Evolutionary conservation across 2,329 filamentous ascomycete genomes (phyloP).

Genomic region (Emericellopsis cladophorae): DNA sequence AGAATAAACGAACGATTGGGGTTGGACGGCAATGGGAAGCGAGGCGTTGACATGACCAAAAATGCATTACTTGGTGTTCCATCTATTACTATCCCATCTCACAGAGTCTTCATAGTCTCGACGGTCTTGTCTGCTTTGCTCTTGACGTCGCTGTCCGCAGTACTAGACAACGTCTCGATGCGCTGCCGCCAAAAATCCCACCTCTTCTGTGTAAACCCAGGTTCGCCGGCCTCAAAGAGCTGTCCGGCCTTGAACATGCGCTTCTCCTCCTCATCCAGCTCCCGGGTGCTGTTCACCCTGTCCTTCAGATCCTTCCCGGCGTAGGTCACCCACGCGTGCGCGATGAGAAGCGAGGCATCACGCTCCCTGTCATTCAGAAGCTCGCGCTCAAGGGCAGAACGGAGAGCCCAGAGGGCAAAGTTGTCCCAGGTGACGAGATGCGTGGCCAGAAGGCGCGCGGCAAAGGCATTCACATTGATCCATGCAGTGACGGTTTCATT

Average conservation of each 20-base stretch:
- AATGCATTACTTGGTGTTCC: slow-evolving; percentile 1
- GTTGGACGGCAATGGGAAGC: not conserved
- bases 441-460: slow-evolving; percentile 15
- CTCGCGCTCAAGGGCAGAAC: slow-evolving; percentile 14
- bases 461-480: slow-evolving; percentile 19
- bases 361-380: slow-evolving; percentile 5
- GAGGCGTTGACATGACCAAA: slow-evolving; percentile 2
- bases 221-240: slow-evolving; percentile 7
- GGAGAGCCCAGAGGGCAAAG: slow-evolving; percentile 17
- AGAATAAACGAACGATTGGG: not conserved
- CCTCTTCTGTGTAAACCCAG: slow-evolving; percentile 12
- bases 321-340: slow-evolving; percentile 16
- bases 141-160: slow-evolving; percentile 8
- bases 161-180: slow-evolving; percentile 8
- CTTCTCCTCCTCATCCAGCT: slow-evolving; percentile 9
- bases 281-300: slow-evolving; percentile 3
- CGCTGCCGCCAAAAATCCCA: slow-evolving; percentile 18
- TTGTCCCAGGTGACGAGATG: slow-evolving; percentile 11
- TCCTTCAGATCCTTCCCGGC: slow-evolving; percentile 12
- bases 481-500: slow-evolving; percentile 10
- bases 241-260: slow-evolving; percentile 9
- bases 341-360: slow-evolving; percentile 9
- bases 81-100: not conserved
- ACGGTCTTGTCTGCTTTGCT: slow-evolving; percentile 8
- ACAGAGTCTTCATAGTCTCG: slow-evolving; percentile 7